A percentile compares a stretch with the other conserved stretches of the same genome.
Conservation (phyloP, 139 green algal species). For the Micromonas commoda region DNA sequence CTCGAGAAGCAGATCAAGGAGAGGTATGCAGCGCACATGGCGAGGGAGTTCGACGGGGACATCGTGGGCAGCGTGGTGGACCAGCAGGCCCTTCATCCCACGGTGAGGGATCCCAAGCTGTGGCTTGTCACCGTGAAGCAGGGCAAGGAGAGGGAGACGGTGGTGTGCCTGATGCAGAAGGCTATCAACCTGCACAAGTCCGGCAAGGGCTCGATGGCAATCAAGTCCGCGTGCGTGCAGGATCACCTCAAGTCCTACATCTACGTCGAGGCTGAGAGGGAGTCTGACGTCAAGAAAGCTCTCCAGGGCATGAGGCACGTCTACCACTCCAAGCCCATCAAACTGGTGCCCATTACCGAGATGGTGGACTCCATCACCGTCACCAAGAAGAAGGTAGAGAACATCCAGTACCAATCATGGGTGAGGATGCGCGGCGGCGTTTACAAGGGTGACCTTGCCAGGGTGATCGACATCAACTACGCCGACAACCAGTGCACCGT, state of each 20-base stretch:
- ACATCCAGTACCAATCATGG: slow-evolving; percentile 57
- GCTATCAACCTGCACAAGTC: slow-evolving; percentile 49
- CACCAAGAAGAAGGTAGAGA: slow-evolving; percentile 29
- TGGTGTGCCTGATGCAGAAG: slow-evolving; percentile 88
- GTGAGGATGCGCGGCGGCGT: slow-evolving; percentile 67
- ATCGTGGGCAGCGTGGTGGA: slow-evolving; percentile 51
- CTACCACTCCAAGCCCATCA: slow-evolving; percentile 47
- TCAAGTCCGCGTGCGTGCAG: slow-evolving; percentile 79
- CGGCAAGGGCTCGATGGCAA: slow-evolving; percentile 55
- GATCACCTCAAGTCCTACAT: slow-evolving; percentile 93
- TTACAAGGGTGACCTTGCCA: slow-evolving; percentile 90
- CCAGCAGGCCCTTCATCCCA: slow-evolving; percentile 87
- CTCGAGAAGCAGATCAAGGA: slow-evolving; percentile 73
- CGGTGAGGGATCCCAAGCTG: slow-evolving; percentile 82
- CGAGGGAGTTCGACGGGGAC: slow-evolving; percentile 35
- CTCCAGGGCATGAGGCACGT: slow-evolving; percentile 71
- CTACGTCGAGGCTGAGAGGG: slow-evolving; percentile 90
- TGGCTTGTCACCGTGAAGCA: slow-evolving; percentile 74
- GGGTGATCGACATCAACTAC: slow-evolving; percentile 78
- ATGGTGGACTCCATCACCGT: slow-evolving; percentile 83
- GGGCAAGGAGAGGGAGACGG: slow-evolving; percentile 70
- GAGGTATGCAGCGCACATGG: slow-evolving; percentile 46
- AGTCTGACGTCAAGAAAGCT: slow-evolving; percentile 79
- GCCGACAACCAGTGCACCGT: slow-evolving; percentile 45
- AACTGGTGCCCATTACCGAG: slow-evolving; percentile 80